Conservation (phyloP, 257 asterid genomes). For the Lycium barbarum region DNA sequence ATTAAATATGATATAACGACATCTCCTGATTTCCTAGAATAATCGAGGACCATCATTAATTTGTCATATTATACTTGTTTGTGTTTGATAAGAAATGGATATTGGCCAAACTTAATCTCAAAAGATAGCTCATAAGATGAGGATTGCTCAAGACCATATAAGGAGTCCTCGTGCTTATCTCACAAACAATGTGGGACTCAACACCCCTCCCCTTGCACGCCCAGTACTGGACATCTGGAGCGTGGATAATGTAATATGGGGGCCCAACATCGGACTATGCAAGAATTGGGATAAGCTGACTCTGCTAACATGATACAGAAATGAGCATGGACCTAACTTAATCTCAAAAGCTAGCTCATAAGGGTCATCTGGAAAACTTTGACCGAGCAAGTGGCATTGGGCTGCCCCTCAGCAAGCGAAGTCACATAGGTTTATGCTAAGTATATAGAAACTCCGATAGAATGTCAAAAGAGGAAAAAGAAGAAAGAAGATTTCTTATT, state of each 20-base stretch:
- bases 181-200: background rate
- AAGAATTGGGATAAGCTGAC: background rate
- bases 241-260: background rate
- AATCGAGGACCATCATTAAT: constrained; percentile 16
- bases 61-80: constrained; percentile 6
- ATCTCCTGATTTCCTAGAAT: constrained; percentile 8
- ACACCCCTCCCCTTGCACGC: background rate
- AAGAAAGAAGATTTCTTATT: background rate
- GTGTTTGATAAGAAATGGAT: background rate
- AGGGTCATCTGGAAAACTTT: background rate
- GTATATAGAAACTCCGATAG: background rate
- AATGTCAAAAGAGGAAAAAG: background rate
- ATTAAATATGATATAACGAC: background rate
- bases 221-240: background rate
- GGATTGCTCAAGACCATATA: constrained; percentile 1
- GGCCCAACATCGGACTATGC: background rate
- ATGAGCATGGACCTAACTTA: background rate
- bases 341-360: background rate
- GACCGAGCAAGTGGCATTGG: background rate
- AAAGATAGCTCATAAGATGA: background rate
- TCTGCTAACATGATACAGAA: background rate
- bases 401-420: background rate
- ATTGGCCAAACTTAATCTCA: background rate
- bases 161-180: background rate
- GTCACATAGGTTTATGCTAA: background rate